phyloP scores from a whole-genome alignment of 768 basidiomycete species.

The Tricholoma sp. region DNA sequence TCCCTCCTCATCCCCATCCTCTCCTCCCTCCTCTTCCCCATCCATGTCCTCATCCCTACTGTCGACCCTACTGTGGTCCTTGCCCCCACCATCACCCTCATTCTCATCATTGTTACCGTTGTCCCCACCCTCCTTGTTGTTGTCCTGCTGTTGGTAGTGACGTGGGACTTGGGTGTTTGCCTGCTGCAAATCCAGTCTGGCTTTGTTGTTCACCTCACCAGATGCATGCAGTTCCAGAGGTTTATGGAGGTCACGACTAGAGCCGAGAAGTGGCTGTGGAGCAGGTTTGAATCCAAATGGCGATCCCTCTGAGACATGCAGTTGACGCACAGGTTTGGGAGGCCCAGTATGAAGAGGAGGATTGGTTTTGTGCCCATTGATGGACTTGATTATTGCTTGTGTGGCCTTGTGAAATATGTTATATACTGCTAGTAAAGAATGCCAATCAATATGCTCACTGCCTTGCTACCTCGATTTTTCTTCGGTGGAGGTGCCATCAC shows the following conservation, averaged over 20 bases:
- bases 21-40: neutral
- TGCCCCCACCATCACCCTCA: neutral
- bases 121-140: neutral
- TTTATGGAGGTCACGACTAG: neutral
- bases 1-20: no score
- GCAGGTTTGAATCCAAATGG: neutral
- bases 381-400: neutral
- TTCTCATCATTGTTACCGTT: neutral
- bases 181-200: neutral
- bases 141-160: neutral
- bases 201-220: neutral
- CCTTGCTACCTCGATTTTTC: neutral
- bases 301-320: neutral
- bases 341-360: neutral
- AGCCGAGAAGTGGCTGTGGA: neutral
- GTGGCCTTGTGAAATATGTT: neutral
- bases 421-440: neutral
- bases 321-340: neutral
- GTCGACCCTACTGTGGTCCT: no score
- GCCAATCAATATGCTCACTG: neutral
- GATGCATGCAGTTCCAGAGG: neutral
- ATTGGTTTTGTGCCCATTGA: neutral
- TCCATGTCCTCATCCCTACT: neutral
- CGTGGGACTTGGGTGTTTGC: neutral
- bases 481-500: neutral